Evolutionary conservation across 2,329 filamentous ascomycete genomes (phyloP), one percentile per base, ranked within the genome.

Genomic region (Trichophyton rubrum): DNA sequence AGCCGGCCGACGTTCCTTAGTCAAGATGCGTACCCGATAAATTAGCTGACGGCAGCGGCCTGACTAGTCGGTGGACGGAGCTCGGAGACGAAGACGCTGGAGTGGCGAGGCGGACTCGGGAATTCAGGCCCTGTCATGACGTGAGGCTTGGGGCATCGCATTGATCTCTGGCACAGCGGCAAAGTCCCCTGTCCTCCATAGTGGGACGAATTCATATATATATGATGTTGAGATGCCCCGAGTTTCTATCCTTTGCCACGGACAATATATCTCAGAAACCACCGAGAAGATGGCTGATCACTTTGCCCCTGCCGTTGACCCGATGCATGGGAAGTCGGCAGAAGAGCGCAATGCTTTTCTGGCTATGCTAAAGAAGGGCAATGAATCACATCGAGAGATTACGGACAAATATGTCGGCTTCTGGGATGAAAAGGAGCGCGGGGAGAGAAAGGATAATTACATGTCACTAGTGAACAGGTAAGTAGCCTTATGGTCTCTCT

Each of bases 371-470:
- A 80, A 81, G 72, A 97, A 99, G 79, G 86, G 93, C 74, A 78
- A 80, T 70, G 77, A 78, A 33, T 89, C 90, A 6, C 88, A 95
- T 71, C 84, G 89, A 73, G 86, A 86, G 58, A 89, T 90, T 56
- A 83, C 91, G 27, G 88, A 93, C 71, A 89, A 93, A 74, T 96
- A 96, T 78, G 95, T 95, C 80, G 95, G 93, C 81, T 90, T 95
- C 73, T 96, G 88, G 88, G 90, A 95, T 75, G 88, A 91, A 79
- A 90, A 95, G 77, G 27, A 43, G 38, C n/a, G 51, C 66, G 71
- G 90, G 86, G 82, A 87, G 66, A 85, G 90, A 71, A 85, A 85
- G 69, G 87, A 86, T 63, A 89, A 96, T 77, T 97, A 97, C 74
- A 91, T 91, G 59, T 95, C 90, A 40, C 77, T 97, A 71, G 96